Percentiles rank a stretch among this genome's conserved stretches.
These are phyloP conservation scores for Fusarium proliferatum DNA, from an alignment of 2,329 filamentous ascomycete species.

Conservation along the genomic window DNA sequence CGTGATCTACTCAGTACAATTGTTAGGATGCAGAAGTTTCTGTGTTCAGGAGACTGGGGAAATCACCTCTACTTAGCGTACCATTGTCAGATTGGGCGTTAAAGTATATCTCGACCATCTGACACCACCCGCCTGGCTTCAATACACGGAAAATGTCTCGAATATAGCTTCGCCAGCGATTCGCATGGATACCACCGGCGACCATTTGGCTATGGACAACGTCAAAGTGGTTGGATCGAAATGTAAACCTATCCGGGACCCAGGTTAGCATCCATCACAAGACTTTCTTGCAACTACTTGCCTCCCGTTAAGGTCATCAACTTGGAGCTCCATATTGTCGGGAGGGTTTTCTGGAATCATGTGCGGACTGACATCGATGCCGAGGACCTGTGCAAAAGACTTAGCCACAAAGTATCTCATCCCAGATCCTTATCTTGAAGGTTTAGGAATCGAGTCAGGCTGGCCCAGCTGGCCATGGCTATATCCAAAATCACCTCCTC, in stretches of 20 bases:
- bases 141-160: constrained; percentile 78
- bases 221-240: constrained; percentile 78
- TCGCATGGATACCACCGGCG: constrained; percentile 75
- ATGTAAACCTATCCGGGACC: constrained; percentile 66
- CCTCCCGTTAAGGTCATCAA: constrained; percentile 77
- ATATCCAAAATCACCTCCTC: too few relatives aligned
- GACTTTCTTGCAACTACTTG: constrained; percentile 43
- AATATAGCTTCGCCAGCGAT: constrained; percentile 81
- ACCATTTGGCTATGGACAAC: constrained; percentile 83
- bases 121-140: constrained; percentile 83
- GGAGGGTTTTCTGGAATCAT: constrained; percentile 73
- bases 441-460: background rate
- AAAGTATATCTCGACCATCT: constrained; percentile 89
- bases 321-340: constrained; percentile 75
- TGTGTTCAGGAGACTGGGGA: background rate
- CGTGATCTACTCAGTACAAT: constrained; percentile 62
- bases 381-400: constrained; percentile 66
- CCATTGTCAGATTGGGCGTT: constrained; percentile 89
- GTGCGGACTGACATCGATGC: constrained; percentile 77
- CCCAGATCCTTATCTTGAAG: background rate
- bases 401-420: background rate
- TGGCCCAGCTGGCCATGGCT: background rate
- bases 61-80: constrained; percentile 71
- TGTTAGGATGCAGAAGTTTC: constrained; percentile 9
- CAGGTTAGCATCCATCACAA: constrained; percentile 8